A percentile compares a stretch with the other conserved stretches of the same genome.
phyloP scores from a whole-genome alignment of 2,329 filamentous ascomycete species.

The Pestalotiopsis sp. region DNA sequence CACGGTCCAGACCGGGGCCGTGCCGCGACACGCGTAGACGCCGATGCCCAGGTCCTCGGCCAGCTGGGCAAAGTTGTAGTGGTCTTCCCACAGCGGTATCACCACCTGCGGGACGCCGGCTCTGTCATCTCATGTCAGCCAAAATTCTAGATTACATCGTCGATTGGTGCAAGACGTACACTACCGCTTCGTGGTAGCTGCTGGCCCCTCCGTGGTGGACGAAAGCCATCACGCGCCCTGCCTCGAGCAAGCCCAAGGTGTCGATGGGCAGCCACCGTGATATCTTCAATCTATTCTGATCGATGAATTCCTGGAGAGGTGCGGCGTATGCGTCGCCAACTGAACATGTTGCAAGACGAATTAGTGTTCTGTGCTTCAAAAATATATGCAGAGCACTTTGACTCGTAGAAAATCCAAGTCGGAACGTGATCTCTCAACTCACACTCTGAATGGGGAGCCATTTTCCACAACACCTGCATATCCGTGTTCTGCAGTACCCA shows the following conservation, averaged over 20 bases:
- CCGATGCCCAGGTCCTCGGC: slow-evolving; percentile 14
- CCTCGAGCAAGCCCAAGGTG: slow-evolving; percentile 6
- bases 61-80: slow-evolving; percentile 15
- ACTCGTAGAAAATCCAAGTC: too few relatives aligned
- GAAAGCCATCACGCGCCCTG: slow-evolving; percentile 10
- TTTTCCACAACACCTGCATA: slow-evolving; percentile 37
- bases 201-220: slow-evolving; percentile 15
- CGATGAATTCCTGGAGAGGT: not conserved
- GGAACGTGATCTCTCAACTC: not conserved
- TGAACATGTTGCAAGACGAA: not conserved
- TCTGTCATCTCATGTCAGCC: not conserved
- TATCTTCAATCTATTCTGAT: not conserved
- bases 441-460: not conserved
- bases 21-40: slow-evolving; percentile 5
- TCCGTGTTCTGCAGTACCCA: not conserved
- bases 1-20: slow-evolving; percentile 26
- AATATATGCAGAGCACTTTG: too few relatives aligned
- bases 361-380: not conserved
- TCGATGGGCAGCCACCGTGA: slow-evolving; percentile 11
- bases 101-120: slow-evolving; percentile 15
- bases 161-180: not conserved
- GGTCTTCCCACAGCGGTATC: slow-evolving; percentile 13
- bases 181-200: slow-evolving; percentile 15
- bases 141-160: too few relatives aligned
- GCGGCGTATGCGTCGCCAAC: not conserved